Evolutionary conservation across 805 yeast genomes (phyloP), one percentile per base, ranked within the genome.

Genomic region (Candida orba): DNA sequence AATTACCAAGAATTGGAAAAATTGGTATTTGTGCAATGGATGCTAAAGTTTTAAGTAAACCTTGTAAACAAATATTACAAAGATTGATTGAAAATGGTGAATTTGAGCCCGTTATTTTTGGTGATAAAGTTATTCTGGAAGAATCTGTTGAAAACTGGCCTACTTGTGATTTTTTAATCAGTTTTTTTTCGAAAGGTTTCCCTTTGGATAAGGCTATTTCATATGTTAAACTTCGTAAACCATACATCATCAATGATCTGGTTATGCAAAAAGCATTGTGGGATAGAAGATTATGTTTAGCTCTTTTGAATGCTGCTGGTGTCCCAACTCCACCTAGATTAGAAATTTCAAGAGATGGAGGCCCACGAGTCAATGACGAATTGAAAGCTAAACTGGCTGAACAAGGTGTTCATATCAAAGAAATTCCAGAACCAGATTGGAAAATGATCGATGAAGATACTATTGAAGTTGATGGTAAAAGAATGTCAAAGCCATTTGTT

Each of bases 21-120:
- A 87, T 93, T 53, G 99, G 99, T 42, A 96, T 93, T 2, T 93
- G 99, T 67, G 99, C 99, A 10, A 90, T 93, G 97, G 99, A 93
- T 64, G 82, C 90, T 46, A 93, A 93, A 64, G 99, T 90, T 2
- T 73, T 95, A 58, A 84, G 95, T 36, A 93, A 93, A 67, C 99
- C 99, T 3, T 91, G 97, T 59, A 72, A 98, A 46, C 86, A 85
- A 48, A 93, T 93, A 51, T 70, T 93, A 55, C 89, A 86, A 62
- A 71, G 96, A 42, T 68, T 93, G 58, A 85, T 91, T 46, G 95
- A 85, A 52, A 81, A 85, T 53, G 97, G 96, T 25, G 98, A 93
- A 66, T 93, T 93, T 62, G 98, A 93, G 58, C 88, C 98, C 0
- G 85, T 93, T 17, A 89, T 93, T 43, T 93, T 93, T 68, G 98